Percentiles rank a stretch among this genome's conserved stretches.
Conservation (phyloP, 768 basidiomycete genomes). For the Krasilnikovozyma curviuscula region DNA sequence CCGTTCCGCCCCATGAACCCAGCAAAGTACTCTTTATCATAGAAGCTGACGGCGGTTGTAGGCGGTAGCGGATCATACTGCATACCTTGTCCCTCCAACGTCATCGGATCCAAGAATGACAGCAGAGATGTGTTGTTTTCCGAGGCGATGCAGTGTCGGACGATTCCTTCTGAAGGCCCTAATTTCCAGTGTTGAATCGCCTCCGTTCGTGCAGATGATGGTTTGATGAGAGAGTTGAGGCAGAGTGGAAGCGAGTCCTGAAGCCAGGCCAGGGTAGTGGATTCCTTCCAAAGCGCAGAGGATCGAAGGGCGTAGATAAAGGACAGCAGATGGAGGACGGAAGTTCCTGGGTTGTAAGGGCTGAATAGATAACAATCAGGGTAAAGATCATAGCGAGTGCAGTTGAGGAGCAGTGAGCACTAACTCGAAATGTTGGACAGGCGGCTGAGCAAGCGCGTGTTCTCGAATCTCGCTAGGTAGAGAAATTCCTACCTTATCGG, state of each 20-base stretch:
- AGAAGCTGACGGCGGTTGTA: slow-evolving; percentile 35
- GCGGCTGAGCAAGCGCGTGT: slow-evolving; percentile 47
- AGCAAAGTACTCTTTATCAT: too few species aligned
- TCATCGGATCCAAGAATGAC: slow-evolving; percentile 47
- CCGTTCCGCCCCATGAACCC: too few species aligned
- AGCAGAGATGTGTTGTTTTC: slow-evolving; percentile 28
- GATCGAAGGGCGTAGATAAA: slow-evolving; percentile 75
- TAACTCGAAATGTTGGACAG: neutral
- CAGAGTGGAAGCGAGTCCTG: slow-evolving; percentile 34
- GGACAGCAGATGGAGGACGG: slow-evolving; percentile 50
- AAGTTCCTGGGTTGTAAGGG: slow-evolving; percentile 3
- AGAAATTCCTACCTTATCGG: slow-evolving; percentile 61
- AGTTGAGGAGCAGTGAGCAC: slow-evolving; percentile 22
- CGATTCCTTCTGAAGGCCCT: slow-evolving; percentile 13
- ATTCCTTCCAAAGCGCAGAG: slow-evolving; percentile 60
- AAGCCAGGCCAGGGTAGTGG: slow-evolving; percentile 48
- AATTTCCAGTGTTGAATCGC: slow-evolving; percentile 16
- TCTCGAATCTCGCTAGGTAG: slow-evolving; percentile 41
- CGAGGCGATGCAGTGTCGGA: slow-evolving; percentile 52
- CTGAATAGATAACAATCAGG: neutral
- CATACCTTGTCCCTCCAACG: slow-evolving; percentile 38
- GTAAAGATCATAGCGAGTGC: slow-evolving; percentile 17
- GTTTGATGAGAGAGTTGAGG: slow-evolving; percentile 24
- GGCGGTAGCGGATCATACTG: slow-evolving; percentile 82
- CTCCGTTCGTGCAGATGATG: slow-evolving; percentile 17